Evolutionary conservation across 2,329 filamentous ascomycete species (phyloP).

Genomic region (Chaetomiaceae sp.): DNA sequence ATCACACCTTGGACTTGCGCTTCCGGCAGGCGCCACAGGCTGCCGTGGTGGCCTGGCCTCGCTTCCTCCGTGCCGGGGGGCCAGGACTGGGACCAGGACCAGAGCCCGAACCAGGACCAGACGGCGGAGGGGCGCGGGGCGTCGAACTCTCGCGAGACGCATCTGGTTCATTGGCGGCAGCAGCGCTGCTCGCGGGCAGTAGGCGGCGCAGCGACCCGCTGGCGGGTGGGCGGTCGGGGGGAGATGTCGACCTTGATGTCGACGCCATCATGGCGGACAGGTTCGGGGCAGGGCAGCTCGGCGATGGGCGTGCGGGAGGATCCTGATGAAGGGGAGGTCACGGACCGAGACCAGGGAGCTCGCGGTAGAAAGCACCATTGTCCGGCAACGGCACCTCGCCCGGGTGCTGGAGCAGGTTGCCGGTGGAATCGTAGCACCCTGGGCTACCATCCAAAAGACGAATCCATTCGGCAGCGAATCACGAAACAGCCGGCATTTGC

Average conservation of each 20-base stretch:
- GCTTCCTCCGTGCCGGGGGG: conserved; percentile 11
- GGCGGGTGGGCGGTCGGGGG: conserved; percentile 10
- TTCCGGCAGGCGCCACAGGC: conserved; percentile 23
- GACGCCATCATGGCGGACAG: not conserved
- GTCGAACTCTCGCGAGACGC: not conserved
- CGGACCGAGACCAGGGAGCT: not conserved
- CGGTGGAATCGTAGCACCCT: conserved; percentile 1
- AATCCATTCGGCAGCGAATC: conserved; percentile 17
- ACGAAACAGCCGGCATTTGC: conserved; percentile 14
- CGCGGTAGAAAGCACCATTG: conserved; percentile 1
- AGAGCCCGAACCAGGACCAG: not conserved
- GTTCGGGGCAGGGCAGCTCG: not conserved
- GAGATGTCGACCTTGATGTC: conserved; percentile 9
- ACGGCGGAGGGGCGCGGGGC: not conserved
- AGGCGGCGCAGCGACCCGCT: conserved; percentile 18
- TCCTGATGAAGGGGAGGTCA: too few relatives aligned
- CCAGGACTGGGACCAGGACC: not conserved
- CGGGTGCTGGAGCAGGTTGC: not conserved
- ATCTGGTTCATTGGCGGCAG: conserved; percentile 1
- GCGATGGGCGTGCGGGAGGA: too few relatives aligned
- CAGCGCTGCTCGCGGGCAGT: conserved; percentile 13
- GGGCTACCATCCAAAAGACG: conserved; percentile 1
- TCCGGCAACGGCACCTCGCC: not conserved
- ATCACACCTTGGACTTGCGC: too few relatives aligned
- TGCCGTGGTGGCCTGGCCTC: conserved; percentile 25